phyloP scores from a whole-genome alignment of 768 basidiomycete species.

The Tulasnella sp. region DNA sequence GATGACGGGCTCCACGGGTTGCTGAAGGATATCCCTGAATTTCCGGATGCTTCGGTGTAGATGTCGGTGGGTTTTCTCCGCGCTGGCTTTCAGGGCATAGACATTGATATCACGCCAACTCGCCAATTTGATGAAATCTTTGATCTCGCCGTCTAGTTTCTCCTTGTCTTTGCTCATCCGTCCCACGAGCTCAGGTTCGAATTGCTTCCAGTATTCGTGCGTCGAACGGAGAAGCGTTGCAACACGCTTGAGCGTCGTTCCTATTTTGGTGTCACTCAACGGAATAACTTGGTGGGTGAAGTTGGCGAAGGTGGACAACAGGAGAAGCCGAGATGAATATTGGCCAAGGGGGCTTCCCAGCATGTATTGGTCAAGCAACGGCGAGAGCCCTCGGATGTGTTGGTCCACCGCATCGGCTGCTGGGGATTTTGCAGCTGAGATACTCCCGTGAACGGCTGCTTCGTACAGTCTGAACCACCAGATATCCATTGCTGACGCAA shows the following conservation, averaged over 20 bases:
- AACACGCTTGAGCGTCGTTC: slow-evolving; percentile 47
- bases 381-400: slow-evolving; percentile 65
- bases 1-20: slow-evolving; percentile 48
- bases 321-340: slow-evolving; percentile 59
- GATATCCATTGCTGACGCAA: slow-evolving; percentile 38
- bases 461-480: slow-evolving; percentile 96
- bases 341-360: slow-evolving; percentile 76
- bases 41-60: slow-evolving; percentile 87
- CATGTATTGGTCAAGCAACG: slow-evolving; percentile 78
- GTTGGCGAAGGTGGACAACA: slow-evolving; percentile 63
- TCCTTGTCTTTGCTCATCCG: slow-evolving; percentile 55
- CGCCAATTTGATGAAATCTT: slow-evolving; percentile 84
- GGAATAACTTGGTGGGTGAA: slow-evolving; percentile 44
- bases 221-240: slow-evolving; percentile 58
- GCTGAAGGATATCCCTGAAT: slow-evolving; percentile 83
- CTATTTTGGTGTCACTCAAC: slow-evolving; percentile 36
- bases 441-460: slow-evolving; percentile 56
- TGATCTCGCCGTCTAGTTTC: slow-evolving; percentile 72
- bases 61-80: slow-evolving; percentile 83
- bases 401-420: slow-evolving; percentile 39
- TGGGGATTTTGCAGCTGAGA: slow-evolving; percentile 39
- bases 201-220: slow-evolving; percentile 60
- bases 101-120: slow-evolving; percentile 99
- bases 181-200: slow-evolving; percentile 44
- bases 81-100: slow-evolving; percentile 86